Conservation (phyloP, 2,329 filamentous ascomycete species). For the Alternaria viburni region DNA sequence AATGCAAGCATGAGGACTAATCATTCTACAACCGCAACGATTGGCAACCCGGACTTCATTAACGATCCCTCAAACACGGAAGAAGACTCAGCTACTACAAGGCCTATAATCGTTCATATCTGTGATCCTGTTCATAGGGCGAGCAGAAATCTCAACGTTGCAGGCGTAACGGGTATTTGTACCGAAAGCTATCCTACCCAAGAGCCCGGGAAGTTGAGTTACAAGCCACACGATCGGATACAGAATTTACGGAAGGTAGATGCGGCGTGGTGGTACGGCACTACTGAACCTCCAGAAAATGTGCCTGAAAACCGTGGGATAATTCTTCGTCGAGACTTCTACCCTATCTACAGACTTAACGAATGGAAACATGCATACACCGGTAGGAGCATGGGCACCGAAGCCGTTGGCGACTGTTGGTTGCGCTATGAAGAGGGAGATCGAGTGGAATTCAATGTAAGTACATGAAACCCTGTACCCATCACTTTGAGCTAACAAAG, state of each 20-base stretch:
- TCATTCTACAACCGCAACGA: not conserved
- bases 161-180: not conserved
- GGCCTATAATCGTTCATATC: not conserved
- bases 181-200: not conserved
- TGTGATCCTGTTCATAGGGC: not conserved
- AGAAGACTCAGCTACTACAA: not conserved
- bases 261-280: not conserved
- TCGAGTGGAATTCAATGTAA: not conserved
- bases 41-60: not conserved
- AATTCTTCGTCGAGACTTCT: not conserved
- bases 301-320: not conserved
- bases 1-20: not conserved
- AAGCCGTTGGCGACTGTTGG: not conserved
- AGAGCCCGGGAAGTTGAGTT: not conserved
- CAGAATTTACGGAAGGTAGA: not conserved
- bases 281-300: not conserved
- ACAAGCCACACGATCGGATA: not conserved
- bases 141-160: not conserved
- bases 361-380: not conserved
- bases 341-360: not conserved
- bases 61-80: not conserved
- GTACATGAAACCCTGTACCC: not conserved
- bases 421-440: not conserved
- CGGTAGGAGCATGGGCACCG: not conserved
- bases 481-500: not conserved